These are phyloP conservation scores for Cinnamomum micranthum DNA, from an alignment of 164 flowering plant species.

Conservation along the genomic window DNA sequence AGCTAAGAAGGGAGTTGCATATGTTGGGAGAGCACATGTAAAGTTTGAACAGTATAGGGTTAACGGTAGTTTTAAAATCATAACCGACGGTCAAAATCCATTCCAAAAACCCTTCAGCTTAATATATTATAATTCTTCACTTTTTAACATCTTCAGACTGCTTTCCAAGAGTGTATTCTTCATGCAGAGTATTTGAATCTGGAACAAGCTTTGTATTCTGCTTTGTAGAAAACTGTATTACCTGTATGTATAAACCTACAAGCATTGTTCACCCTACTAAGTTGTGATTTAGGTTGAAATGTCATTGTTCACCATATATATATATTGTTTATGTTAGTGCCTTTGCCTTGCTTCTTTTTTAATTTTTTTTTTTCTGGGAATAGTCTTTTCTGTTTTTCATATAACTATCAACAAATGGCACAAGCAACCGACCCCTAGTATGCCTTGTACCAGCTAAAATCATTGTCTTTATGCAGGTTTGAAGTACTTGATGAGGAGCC, in stretches of 20 bases:
- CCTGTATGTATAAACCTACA: not conserved
- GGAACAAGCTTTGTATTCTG: not conserved
- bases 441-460: not conserved
- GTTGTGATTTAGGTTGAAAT: not conserved
- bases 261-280: not conserved
- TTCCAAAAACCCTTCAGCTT: too few species aligned
- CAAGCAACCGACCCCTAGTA: not conserved
- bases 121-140: too few species aligned
- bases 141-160: too few species aligned
- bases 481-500: slow-evolving; percentile 98
- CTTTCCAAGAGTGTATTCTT: too few species aligned
- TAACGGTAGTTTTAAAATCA: too few species aligned
- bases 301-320: not conserved
- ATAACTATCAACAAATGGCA: not conserved
- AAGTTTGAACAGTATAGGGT: too few species aligned
- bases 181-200: too few species aligned
- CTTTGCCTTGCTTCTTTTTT: not conserved
- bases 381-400: not conserved
- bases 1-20: too few species aligned
- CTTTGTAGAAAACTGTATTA: not conserved
- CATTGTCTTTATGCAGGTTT: slow-evolving; percentile 43
- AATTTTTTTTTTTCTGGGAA: not conserved
- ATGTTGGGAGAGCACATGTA: too few species aligned
- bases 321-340: not conserved
- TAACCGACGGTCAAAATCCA: too few species aligned